Evolutionary conservation across 306 rosid genomes (phyloP).

Genomic region (Psophocarpus tetragonolobus): DNA sequence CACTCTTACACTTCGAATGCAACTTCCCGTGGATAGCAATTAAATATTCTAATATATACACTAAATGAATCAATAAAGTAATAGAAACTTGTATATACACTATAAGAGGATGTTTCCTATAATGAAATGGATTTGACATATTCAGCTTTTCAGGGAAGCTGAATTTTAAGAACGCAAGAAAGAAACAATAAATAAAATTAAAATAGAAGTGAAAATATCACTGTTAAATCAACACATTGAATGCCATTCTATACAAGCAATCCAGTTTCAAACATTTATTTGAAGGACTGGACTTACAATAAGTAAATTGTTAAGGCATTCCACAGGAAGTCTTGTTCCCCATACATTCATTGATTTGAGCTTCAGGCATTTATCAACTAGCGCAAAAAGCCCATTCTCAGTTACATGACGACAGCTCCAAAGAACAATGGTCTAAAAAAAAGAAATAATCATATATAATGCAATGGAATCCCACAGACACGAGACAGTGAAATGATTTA

Average conservation of each 20-base stretch:
- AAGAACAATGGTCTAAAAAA: conserved; percentile 66
- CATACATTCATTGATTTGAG: conserved; percentile 80
- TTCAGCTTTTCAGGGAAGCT: conserved; percentile 16
- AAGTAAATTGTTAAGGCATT: conserved; percentile 59
- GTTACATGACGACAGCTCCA: conserved; percentile 97
- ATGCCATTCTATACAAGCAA: conserved; percentile 24
- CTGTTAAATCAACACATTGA: not conserved
- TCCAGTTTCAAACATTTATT: conserved; percentile 54
- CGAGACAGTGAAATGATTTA: not conserved
- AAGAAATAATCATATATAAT: conserved; percentile 5
- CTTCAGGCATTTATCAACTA: conserved; percentile 70
- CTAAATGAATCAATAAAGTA: not conserved
- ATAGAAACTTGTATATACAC: conserved; percentile 1
- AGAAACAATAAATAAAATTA: conserved; percentile 27
- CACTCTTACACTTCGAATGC: not conserved
- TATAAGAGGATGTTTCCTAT: not conserved
- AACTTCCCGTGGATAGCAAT: too few species aligned
- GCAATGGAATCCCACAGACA: conserved; percentile 1
- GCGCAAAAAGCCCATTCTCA: conserved; percentile 63
- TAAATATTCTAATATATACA: not conserved
- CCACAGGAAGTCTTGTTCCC: conserved; percentile 86
- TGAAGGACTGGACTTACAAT: conserved; percentile 61
- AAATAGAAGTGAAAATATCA: conserved; percentile 18
- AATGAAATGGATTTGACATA: conserved; percentile 21
- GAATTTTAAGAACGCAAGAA: not conserved